phyloP scores from a whole-genome alignment of 495 filamentous ascomycete genomes.

The Penicillium pulvis region DNA sequence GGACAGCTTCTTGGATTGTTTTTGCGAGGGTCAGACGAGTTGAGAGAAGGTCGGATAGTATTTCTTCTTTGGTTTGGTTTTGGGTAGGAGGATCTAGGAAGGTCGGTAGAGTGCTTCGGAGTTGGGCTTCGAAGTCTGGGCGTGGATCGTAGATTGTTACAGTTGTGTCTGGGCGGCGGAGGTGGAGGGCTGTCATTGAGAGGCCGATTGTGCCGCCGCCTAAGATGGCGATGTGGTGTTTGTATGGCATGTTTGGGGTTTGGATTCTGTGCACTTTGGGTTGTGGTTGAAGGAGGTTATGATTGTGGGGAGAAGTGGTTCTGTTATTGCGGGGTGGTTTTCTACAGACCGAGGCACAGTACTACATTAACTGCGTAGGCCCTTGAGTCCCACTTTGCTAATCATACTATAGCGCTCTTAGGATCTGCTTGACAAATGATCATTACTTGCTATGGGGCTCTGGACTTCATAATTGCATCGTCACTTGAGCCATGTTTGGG shows the following conservation, averaged over 20 bases:
- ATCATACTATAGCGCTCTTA: too few relatives aligned
- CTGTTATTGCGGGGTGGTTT: too few relatives aligned
- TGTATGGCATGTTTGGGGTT: constrained; percentile 8
- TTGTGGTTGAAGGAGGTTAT: too few relatives aligned
- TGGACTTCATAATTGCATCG: too few relatives aligned
- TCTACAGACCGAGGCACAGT: too few relatives aligned
- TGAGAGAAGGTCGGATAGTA: constrained; percentile 29
- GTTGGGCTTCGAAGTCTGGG: constrained; percentile 49
- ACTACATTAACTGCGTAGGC: too few relatives aligned
- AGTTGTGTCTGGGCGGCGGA: constrained; percentile 41
- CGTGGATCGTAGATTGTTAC: constrained; percentile 57
- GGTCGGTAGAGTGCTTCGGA: constrained; percentile 41
- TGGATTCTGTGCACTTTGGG: background rate
- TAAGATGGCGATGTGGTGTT: constrained; percentile 51
- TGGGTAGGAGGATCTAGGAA: constrained; percentile 17
- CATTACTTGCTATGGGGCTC: too few relatives aligned
- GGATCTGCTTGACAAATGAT: too few relatives aligned
- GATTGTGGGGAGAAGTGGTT: too few relatives aligned
- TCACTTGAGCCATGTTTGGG: too few relatives aligned
- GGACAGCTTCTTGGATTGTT: constrained; percentile 4
- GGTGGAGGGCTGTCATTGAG: constrained; percentile 59
- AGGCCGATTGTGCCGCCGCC: constrained; percentile 63
- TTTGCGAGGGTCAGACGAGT: constrained; percentile 37
- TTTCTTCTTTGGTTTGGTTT: constrained; percentile 19
- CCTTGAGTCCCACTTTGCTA: too few relatives aligned